Base-by-base conservation (phyloP, 441 rosid genomes). In the Pelargonium cotyledonis region DNA sequence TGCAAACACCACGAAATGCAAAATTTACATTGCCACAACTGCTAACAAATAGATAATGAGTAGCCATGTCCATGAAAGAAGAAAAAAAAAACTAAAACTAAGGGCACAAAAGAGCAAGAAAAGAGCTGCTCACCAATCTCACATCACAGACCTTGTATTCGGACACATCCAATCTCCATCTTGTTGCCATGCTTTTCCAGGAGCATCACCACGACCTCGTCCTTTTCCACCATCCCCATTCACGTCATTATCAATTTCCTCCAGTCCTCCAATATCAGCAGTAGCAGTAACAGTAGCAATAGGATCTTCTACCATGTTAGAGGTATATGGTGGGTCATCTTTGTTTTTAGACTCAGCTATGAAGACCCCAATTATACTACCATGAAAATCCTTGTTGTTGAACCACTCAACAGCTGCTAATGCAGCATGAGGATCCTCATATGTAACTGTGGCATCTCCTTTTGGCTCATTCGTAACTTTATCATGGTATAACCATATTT, bases 141-240 rank as follows among this genome's bases (percentile, higher is more conserved):
- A 91, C 82, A 91, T 85, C 96, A 95, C 97, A 91, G 97, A 90
- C 99, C 99, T 95, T 92, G 97, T 90, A 92, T 95, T 95, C 51
- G 96, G 91, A 85, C 99, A 95, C 80, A 82, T 67, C 99, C 99
- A 95, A 77, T 95, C 97, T 73, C 97, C 99, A 11, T 95, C 99
- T 77, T 92, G 99, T 70, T 88, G 89, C 97, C 97, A 91, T 7
- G 87, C 80, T 81, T 92, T 90, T 19, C 85, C 97, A 0, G 89
- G 67, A 77, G 88, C 80, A 77, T 94, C 97, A 63, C 70, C 82
- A 67, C 82, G 86, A 70, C 96, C 97, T 84, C 89, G 84, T 58
- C 96, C 99, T 61, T 76, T 84, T 69, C 88, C 97, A 73, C 73
- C 77, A 72, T 67, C 85, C 31, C 68, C 95, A 78, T 82, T 76